Evolutionary conservation across 176 grass and related monocot genomes (phyloP).

Genomic region (Oryza longistaminata): DNA sequence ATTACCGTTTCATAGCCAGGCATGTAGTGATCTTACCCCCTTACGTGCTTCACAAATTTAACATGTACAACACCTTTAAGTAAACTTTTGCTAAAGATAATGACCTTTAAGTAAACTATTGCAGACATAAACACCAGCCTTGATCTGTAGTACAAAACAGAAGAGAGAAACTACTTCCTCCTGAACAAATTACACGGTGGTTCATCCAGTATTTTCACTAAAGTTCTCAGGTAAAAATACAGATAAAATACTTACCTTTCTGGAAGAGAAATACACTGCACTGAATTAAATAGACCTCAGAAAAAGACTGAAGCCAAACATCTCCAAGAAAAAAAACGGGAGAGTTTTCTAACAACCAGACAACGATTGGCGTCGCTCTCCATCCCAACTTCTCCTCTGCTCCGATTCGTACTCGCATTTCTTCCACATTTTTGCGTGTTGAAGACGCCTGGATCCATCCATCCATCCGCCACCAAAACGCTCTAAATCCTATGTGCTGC

Average conservation of each 20-base stretch:
- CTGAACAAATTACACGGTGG: background rate
- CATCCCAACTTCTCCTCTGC: background rate
- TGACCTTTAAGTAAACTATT: background rate
- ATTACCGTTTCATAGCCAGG: background rate
- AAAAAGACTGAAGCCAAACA: background rate
- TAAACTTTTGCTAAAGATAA: background rate
- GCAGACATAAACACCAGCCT: too few relatives aligned
- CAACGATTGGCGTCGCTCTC: background rate
- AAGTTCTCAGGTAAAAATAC: too few relatives aligned
- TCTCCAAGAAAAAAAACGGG: background rate
- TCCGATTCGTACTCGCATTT: background rate
- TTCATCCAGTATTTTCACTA: background rate
- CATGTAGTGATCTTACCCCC: background rate
- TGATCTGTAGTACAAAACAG: background rate
- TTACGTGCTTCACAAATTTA: background rate
- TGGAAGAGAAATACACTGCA: background rate
- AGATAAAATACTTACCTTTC: background rate
- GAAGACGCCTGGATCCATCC: background rate
- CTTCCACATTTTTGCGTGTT: conserved; percentile 35
- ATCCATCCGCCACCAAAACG: background rate
- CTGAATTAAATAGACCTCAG: background rate
- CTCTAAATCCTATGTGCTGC: conserved; percentile 5
- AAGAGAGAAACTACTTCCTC: background rate
- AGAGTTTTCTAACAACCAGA: background rate
- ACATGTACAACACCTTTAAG: background rate